These are phyloP conservation scores for Triticum urartu DNA, from an alignment of 176 grass and related monocot genomes.

Conservation along the genomic window DNA sequence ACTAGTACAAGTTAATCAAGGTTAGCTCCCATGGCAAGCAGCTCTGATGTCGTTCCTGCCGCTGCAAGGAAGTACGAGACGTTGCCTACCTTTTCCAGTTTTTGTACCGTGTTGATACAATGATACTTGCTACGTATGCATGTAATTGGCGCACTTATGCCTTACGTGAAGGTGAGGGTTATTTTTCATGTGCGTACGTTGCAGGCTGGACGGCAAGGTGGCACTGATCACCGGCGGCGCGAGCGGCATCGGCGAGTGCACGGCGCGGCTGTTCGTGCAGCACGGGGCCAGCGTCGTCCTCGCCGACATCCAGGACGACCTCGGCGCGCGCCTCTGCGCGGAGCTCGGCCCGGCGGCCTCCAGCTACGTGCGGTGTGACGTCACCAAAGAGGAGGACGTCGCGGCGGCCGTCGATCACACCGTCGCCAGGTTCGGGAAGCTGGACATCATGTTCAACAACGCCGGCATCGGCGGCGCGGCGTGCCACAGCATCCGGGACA, in stretches of 20 bases:
- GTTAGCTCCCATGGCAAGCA: slow-evolving; percentile 27
- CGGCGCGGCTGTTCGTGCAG: slow-evolving; percentile 46
- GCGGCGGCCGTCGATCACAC: slow-evolving; percentile 40
- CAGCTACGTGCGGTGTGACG: slow-evolving; percentile 52
- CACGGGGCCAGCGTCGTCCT: slow-evolving; percentile 47
- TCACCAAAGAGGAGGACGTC: slow-evolving; percentile 42
- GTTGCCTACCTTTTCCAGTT: too few species aligned
- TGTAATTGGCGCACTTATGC: too few species aligned
- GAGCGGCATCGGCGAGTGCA: slow-evolving; percentile 54
- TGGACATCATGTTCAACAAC: slow-evolving; percentile 71
- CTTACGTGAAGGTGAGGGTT: too few species aligned
- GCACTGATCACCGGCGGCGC: slow-evolving; percentile 60
- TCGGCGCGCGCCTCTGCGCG: slow-evolving; percentile 17
- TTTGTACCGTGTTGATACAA: neutral
- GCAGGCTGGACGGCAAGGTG: slow-evolving; percentile 56
- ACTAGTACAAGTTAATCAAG: neutral
- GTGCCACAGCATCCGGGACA: slow-evolving; percentile 46
- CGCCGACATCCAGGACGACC: slow-evolving; percentile 52
- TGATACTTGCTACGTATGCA: too few species aligned
- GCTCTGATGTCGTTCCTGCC: slow-evolving; percentile 21
- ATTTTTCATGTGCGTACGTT: neutral
- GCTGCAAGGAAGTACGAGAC: slow-evolving; percentile 35
- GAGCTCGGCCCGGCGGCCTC: slow-evolving; percentile 11
- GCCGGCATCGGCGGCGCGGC: slow-evolving; percentile 49
- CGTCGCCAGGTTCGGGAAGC: slow-evolving; percentile 36